Conservation (phyloP, 805 yeast species). For the Metschnikowia dekortorum region DNA sequence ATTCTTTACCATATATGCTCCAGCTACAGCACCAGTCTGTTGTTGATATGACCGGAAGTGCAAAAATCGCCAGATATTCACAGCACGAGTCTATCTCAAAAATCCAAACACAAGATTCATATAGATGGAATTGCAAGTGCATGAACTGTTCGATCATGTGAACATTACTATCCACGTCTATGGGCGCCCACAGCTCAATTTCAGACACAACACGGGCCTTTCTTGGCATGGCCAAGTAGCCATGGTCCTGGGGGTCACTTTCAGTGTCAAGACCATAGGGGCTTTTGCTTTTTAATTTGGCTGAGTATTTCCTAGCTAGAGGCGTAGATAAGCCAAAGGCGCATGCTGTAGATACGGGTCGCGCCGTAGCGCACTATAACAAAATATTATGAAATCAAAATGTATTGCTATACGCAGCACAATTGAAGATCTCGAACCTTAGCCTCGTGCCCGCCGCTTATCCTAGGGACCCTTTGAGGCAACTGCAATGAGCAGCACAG, state of each 20-base stretch:
- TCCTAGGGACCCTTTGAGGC: background rate
- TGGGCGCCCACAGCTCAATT: background rate
- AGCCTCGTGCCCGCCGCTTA: background rate
- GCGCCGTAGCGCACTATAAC: background rate
- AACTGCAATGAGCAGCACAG: background rate
- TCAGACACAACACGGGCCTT: background rate
- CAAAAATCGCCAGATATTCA: background rate
- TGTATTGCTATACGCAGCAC: background rate
- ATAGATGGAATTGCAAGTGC: too few relatives aligned
- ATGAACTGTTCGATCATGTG: too few relatives aligned
- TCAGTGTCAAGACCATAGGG: too few relatives aligned
- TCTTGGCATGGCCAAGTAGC: too few relatives aligned
- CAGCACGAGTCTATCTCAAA: background rate
- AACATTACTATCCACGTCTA: too few relatives aligned
- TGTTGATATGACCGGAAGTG: slow-evolving; percentile 11
- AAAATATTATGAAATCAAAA: background rate
- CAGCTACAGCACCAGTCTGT: slow-evolving; percentile 52
- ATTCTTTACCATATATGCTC: slow-evolving; percentile 63
- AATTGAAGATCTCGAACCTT: background rate
- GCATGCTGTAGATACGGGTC: background rate
- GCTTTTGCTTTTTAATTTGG: background rate
- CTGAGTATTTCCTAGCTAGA: background rate
- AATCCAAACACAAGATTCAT: too few relatives aligned
- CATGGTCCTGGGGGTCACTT: too few relatives aligned
- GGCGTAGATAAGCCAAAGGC: background rate